Evolutionary conservation across 176 grass and related monocot genomes (phyloP).

Genomic region (Oryza meyeriana): DNA sequence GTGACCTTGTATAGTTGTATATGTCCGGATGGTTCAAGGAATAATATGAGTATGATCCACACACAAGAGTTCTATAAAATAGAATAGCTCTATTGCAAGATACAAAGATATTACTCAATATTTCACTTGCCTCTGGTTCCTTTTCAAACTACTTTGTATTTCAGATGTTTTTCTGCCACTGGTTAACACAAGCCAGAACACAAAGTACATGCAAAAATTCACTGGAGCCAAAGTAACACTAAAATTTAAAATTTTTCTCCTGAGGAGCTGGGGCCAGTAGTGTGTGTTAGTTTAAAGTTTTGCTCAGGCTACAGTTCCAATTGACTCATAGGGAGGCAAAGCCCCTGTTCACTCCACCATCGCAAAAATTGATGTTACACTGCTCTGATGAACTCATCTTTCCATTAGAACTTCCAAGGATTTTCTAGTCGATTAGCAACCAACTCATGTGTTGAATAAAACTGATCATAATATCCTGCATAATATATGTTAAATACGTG

Average conservation of each 20-base stretch:
- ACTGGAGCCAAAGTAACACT: neutral
- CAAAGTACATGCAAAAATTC: neutral
- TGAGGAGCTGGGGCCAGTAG: neutral
- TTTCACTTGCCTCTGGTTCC: neutral
- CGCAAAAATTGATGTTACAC: neutral
- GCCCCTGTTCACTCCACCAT: neutral
- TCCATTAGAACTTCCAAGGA: neutral
- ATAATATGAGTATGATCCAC: neutral
- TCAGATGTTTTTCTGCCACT: neutral
- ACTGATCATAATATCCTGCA: neutral
- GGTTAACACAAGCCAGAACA: neutral
- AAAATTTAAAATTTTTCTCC: neutral
- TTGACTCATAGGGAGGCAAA: neutral
- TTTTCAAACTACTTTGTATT: neutral
- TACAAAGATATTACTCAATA: neutral
- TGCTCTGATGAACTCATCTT: neutral
- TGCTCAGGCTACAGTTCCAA: neutral
- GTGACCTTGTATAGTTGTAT: slow-evolving; percentile 1
- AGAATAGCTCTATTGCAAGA: no score
- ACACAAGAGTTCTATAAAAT: no score
- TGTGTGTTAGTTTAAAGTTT: neutral
- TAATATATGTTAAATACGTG: neutral
- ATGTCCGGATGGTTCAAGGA: neutral
- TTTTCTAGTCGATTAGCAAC: neutral
- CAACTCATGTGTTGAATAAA: neutral